Conservation (phyloP, 768 basidiomycete species). For the Boletus subparvulus region DNA sequence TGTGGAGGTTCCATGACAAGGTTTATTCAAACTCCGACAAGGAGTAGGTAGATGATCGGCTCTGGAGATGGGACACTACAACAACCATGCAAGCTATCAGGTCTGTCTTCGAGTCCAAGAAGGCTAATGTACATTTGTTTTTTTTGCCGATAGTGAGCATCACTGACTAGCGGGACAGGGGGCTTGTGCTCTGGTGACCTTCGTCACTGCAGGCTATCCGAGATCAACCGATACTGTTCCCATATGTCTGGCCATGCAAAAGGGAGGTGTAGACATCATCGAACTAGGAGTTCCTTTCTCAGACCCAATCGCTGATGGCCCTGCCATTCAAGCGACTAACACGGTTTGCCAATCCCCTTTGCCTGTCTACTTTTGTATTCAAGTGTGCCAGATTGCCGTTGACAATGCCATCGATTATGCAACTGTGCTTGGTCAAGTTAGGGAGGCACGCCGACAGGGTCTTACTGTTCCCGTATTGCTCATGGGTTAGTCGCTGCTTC, state of each 20-base stretch:
- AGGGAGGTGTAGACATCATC: conserved; percentile 91
- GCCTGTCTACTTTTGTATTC: not conserved
- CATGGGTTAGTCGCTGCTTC: conserved; percentile 22
- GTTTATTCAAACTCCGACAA: conserved; percentile 6
- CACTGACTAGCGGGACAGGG: conserved; percentile 25
- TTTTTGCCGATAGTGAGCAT: too few species aligned
- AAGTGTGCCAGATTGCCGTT: conserved; percentile 69
- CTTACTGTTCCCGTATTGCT: conserved; percentile 77
- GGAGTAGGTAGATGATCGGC: too few species aligned
- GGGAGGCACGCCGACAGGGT: conserved; percentile 78
- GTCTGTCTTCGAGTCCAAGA: conserved; percentile 29
- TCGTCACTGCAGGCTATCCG: conserved; percentile 94
- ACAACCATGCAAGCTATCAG: conserved; percentile 29
- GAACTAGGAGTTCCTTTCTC: conserved; percentile 82
- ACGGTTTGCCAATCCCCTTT: conserved; percentile 46
- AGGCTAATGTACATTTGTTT: conserved; percentile 12
- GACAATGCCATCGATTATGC: conserved; percentile 76
- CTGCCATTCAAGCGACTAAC: conserved; percentile 89
- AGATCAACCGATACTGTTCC: conserved; percentile 76
- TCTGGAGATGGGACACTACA: not conserved
- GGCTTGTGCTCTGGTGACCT: conserved; percentile 71
- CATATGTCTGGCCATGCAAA: conserved; percentile 87
- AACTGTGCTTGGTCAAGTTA: conserved; percentile 70
- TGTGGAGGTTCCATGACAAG: conserved; percentile 47
- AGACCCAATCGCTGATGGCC: conserved; percentile 95